A percentile compares a stretch with the other conserved stretches of the same genome.
Conservation (phyloP, 257 asterid genomes). For the Parsonsia alboflavescens region DNA sequence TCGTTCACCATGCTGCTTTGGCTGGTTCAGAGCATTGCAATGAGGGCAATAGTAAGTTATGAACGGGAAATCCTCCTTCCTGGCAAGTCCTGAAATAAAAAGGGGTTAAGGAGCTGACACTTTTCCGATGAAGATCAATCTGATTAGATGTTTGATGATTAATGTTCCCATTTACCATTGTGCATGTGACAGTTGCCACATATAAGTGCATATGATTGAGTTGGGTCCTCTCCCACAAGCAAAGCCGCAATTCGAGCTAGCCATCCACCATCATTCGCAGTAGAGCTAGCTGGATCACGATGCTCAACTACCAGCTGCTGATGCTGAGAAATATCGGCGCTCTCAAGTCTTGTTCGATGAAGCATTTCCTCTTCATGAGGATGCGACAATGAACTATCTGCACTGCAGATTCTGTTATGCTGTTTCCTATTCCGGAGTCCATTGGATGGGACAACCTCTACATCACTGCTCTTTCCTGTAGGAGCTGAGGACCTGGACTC, state of each 20-base stretch:
- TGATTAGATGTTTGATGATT: background rate
- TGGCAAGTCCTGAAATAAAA: constrained; percentile 63
- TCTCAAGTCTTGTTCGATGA: constrained; percentile 26
- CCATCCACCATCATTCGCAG: constrained; percentile 61
- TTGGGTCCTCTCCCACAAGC: constrained; percentile 83
- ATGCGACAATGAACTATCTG: constrained; percentile 23
- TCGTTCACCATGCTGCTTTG: constrained; percentile 37
- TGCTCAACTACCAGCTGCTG: constrained; percentile 61
- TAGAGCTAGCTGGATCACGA: constrained; percentile 37
- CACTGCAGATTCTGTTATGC: constrained; percentile 24
- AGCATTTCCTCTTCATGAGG: constrained; percentile 37
- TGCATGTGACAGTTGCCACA: constrained; percentile 82
- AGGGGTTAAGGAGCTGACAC: constrained; percentile 7
- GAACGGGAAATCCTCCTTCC: constrained; percentile 77
- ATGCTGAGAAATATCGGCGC: constrained; percentile 32
- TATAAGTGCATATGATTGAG: constrained; percentile 69
- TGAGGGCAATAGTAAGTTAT: constrained; percentile 87
- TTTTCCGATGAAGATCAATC: background rate
- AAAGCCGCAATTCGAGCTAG: constrained; percentile 72
- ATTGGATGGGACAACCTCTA: constrained; percentile 37
- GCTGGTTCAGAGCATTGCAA: constrained; percentile 69
- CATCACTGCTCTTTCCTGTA: constrained; percentile 52
- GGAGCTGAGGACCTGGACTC: constrained; percentile 37
- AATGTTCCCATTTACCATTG: constrained; percentile 41
- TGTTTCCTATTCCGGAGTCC: constrained; percentile 63